These are phyloP conservation scores for Ganoderma leucocontextum DNA, from an alignment of 1,284 basidiomycete genomes.

Conservation along the genomic window DNA sequence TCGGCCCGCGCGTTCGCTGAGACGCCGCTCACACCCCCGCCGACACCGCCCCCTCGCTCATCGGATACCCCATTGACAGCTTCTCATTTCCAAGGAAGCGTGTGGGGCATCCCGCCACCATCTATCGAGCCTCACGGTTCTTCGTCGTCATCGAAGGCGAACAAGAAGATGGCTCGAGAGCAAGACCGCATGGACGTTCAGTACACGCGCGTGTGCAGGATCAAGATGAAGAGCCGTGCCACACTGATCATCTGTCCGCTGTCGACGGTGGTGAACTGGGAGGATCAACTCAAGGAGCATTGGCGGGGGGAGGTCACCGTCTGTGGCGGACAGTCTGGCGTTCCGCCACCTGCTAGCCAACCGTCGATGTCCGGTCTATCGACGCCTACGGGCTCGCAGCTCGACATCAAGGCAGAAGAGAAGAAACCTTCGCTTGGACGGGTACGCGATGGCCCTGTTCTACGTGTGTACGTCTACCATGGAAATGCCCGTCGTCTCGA, in stretches of 20 bases:
- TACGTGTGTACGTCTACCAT: conserved; percentile 95
- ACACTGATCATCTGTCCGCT: conserved; percentile 98
- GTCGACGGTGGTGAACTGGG: conserved; percentile 98
- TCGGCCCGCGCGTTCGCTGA: conserved; percentile 78
- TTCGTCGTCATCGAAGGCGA: conserved; percentile 55
- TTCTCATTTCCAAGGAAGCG: conserved; percentile 76
- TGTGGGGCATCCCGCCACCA: conserved; percentile 83
- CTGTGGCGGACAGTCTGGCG: conserved; percentile 65
- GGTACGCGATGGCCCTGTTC: conserved; percentile 56
- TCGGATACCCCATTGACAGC: conserved; percentile 55
- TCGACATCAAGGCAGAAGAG: conserved; percentile 46
- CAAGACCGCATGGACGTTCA: conserved; percentile 77
- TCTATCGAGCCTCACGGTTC: conserved; percentile 26
- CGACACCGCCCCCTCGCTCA: conserved; percentile 49
- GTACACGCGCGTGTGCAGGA: conserved; percentile 72
- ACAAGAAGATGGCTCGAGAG: conserved; percentile 67
- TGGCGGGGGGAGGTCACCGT: conserved; percentile 88
- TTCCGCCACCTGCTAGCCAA: conserved; percentile 30
- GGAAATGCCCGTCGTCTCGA: conserved; percentile 91
- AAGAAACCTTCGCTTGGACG: conserved; percentile 45
- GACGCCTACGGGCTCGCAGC: conserved; percentile 35
- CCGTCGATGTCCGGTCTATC: conserved; percentile 37
- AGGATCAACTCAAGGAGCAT: conserved; percentile 97
- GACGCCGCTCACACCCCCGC: conserved; percentile 56
- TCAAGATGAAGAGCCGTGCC: conserved; percentile 85